Evolutionary conservation across 2,329 filamentous ascomycete species (phyloP), one percentile per base, ranked within the genome.

Genomic region (Aspergillus sp.): DNA sequence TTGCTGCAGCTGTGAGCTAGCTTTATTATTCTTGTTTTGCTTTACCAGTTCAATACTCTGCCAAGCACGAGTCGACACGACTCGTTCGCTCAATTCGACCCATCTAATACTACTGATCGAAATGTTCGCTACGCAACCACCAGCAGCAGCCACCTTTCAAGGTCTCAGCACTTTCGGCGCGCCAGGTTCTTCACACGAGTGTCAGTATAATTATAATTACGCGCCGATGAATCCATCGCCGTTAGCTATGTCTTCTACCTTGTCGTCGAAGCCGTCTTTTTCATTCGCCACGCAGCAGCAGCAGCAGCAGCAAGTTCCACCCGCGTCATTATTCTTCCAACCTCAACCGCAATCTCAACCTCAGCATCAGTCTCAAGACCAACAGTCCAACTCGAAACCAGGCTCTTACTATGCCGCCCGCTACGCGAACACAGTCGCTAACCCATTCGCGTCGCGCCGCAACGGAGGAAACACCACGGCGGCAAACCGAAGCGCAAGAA

Each of bases 381-480:
- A 52, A 51, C 4, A 10, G 9, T 8, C 12, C 36, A 28, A 39
- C 26, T 8, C 36, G 8, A 39, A 42, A 19, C 19, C 19, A 19
- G 19, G 19, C 19, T 19, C 57, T 3, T 59, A 53, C 42, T 71
- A 61, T 50, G 63, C 65, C 35, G 59, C 63, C 28, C 67, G 67
- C 48, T 71, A 68, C 51, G 55, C 58, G 7, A 45, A 57, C 5
- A 57, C 53, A 35, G 61, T 68, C 48, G 56, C 62, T 10, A 66
- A 64, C 33, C 65, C 67, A 1, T 55, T 67, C 32, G 26, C 36
- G 7, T 39, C 36, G 12, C 36, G 12, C 12, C 41, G 49, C 45
- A 5, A 48, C 52, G 1, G 52, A 60, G 2, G 30, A 32, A 32
- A 2, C 8, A 9, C 30, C 5, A 5, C 30, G 6, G 8, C 6